Evolutionary conservation across 768 basidiomycete species (phyloP).

Genomic region (Pisolithus albus): DNA sequence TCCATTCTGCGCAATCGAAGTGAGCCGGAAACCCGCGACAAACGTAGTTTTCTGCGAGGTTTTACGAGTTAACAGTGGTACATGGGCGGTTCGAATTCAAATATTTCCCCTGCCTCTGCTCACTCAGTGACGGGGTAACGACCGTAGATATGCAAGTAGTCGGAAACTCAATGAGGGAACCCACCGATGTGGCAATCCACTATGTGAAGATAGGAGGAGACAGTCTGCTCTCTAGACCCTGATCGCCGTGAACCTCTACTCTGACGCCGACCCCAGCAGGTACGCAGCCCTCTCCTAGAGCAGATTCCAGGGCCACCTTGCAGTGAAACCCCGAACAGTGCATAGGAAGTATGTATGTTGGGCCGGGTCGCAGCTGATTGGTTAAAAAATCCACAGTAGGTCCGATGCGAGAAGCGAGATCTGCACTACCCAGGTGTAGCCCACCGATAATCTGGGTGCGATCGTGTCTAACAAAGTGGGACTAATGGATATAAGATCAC

Average conservation of each 20-base stretch:
- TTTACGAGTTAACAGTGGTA: too few species aligned
- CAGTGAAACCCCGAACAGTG: conserved; percentile 79
- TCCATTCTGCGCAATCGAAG: too few species aligned
- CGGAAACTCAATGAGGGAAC: too few species aligned
- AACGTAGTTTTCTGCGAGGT: too few species aligned
- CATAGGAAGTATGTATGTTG: conserved; percentile 72
- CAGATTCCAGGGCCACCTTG: conserved; percentile 62
- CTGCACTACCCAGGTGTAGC: conserved; percentile 72
- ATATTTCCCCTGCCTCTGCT: too few species aligned
- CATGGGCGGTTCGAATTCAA: too few species aligned
- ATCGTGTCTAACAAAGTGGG: not conserved
- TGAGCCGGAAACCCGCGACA: too few species aligned
- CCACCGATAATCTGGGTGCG: conserved; percentile 63
- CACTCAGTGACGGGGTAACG: too few species aligned
- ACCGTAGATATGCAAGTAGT: too few species aligned
- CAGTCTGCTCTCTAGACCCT: conserved; percentile 32
- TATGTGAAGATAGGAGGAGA: conserved; percentile 14
- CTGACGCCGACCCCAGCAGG: conserved; percentile 71
- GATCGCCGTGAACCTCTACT: conserved; percentile 49
- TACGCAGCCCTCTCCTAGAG: conserved; percentile 69
- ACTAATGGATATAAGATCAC: not conserved
- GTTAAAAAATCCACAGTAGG: conserved; percentile 70
- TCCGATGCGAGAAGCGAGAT: conserved; percentile 53
- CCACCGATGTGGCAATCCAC: not conserved
- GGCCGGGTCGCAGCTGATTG: conserved; percentile 49